These are phyloP conservation scores for Cryphonectria carpinicola DNA, from an alignment of 2,329 filamentous ascomycete species.

Conservation along the genomic window DNA sequence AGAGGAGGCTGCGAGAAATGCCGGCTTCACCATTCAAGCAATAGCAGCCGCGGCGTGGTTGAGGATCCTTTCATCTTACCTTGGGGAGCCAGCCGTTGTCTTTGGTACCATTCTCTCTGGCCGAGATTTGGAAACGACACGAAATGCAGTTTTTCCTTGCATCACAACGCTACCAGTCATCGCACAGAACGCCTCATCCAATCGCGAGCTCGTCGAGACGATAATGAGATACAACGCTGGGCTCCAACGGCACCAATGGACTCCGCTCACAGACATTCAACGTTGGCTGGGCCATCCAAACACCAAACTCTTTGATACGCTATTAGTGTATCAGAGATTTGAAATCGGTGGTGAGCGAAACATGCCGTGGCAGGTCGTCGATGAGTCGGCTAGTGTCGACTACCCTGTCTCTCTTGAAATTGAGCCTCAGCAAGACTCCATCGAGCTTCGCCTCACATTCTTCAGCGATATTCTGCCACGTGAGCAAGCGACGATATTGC, in stretches of 20 bases:
- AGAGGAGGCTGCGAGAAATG: constrained; percentile 56
- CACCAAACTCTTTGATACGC: constrained; percentile 76
- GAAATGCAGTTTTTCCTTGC: constrained; percentile 71
- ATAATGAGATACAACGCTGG: constrained; percentile 69
- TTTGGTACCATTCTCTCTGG: constrained; percentile 85
- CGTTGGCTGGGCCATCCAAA: constrained; percentile 69
- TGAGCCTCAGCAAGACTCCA: constrained; percentile 55
- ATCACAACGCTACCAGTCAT: constrained; percentile 79
- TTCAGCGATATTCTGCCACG: constrained; percentile 65
- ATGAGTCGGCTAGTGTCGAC: constrained; percentile 73
- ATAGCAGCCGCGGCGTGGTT: constrained; percentile 80
- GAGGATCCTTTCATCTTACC: constrained; percentile 73
- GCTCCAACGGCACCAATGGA: constrained; percentile 72
- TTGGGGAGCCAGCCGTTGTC: constrained; percentile 72
- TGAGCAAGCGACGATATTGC: constrained; percentile 68
- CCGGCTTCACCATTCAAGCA: constrained; percentile 75
- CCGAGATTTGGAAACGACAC: constrained; percentile 63
- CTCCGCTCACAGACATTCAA: constrained; percentile 73
- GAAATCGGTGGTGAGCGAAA: constrained; percentile 31
- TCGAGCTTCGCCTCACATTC: constrained; percentile 70
- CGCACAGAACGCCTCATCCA: constrained; percentile 57
- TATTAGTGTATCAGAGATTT: constrained; percentile 80
- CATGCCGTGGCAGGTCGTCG: constrained; percentile 60
- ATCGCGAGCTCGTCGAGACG: constrained; percentile 58
- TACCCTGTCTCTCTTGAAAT: constrained; percentile 83